These are phyloP conservation scores for Wallacemonas collosoma DNA, from an alignment of 208 protist species.

Conservation along the genomic window DNA sequence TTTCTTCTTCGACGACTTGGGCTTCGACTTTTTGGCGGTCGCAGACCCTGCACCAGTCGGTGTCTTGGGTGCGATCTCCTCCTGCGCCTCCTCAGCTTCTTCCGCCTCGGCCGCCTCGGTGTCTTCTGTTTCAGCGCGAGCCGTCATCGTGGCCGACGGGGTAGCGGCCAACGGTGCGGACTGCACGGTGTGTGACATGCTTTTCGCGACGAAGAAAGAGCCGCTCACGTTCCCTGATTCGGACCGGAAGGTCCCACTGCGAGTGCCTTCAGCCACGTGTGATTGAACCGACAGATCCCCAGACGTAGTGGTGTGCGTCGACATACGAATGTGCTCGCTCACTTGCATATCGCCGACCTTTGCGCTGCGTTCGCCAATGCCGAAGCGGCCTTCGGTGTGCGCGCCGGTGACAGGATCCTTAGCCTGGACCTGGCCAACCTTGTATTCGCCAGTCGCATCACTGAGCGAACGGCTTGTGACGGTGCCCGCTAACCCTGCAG, in stretches of 20 bases:
- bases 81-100: constrained; percentile 12
- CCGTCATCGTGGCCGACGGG: neutral
- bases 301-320: constrained; percentile 12
- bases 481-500: neutral
- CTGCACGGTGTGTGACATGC: constrained; percentile 19
- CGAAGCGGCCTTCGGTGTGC: constrained; percentile 26
- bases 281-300: constrained; percentile 11
- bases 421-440: neutral
- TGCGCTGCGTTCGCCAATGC: constrained; percentile 25
- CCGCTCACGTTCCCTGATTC: constrained; percentile 25
- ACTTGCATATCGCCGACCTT: constrained; percentile 28
- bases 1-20: constrained; percentile 20
- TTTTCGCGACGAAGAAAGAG: constrained; percentile 22
- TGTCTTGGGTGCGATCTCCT: neutral
- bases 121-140: neutral
- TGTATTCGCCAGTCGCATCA: neutral
- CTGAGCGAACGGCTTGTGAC: constrained; percentile 2
- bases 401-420: constrained; percentile 3
- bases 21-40: constrained; percentile 22
- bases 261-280: constrained; percentile 18
- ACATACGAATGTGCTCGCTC: constrained; percentile 11
- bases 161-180: constrained; percentile 1
- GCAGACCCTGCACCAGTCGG: neutral
- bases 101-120: constrained; percentile 8
- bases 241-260: constrained; percentile 30